phyloP scores from a whole-genome alignment of 768 basidiomycete species.

The Boletus patriciae region DNA sequence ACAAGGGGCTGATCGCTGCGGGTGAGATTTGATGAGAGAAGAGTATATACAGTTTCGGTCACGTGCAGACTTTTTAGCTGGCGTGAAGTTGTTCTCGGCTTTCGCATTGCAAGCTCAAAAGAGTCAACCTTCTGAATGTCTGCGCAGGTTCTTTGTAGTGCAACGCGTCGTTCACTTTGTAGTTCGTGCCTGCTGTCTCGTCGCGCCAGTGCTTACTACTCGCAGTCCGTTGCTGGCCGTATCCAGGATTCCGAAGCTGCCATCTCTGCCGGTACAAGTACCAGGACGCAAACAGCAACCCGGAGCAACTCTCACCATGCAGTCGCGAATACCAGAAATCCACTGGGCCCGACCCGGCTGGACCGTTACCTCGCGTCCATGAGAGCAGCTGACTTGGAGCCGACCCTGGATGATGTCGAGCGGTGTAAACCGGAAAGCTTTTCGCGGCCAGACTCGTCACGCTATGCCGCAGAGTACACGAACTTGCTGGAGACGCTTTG shows the following conservation, averaged over 20 bases:
- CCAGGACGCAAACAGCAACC: neutral
- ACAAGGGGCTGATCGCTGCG: constrained; percentile 28
- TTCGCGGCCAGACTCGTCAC: constrained; percentile 39
- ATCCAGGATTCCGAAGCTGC: constrained; percentile 5
- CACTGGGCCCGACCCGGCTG: constrained; percentile 46
- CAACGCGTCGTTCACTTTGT: constrained; percentile 18
- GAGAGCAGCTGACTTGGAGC: constrained; percentile 42
- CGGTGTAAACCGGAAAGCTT: constrained; percentile 47
- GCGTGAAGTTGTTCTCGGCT: neutral
- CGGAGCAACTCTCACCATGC: constrained; percentile 2
- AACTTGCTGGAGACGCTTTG: constrained; percentile 52
- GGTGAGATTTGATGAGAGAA: neutral
- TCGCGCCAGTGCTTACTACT: constrained; percentile 22
- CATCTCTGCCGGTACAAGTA: constrained; percentile 1
- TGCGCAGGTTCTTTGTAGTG: constrained; percentile 13
- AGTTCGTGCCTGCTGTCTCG: constrained; percentile 16
- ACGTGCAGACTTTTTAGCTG: constrained; percentile 15
- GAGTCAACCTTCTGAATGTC: constrained; percentile 19
- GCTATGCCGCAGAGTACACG: constrained; percentile 56
- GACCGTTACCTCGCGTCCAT: constrained; percentile 59
- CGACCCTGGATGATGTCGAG: constrained; percentile 64
- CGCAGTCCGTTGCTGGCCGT: constrained; percentile 18
- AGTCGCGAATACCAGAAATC: constrained; percentile 19
- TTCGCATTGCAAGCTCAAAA: neutral
- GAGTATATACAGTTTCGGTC: neutral